Percentiles rank a stretch among this genome's conserved stretches.
Conservation (phyloP, 495 filamentous ascomycete species). For the Xylaria telfairii region DNA sequence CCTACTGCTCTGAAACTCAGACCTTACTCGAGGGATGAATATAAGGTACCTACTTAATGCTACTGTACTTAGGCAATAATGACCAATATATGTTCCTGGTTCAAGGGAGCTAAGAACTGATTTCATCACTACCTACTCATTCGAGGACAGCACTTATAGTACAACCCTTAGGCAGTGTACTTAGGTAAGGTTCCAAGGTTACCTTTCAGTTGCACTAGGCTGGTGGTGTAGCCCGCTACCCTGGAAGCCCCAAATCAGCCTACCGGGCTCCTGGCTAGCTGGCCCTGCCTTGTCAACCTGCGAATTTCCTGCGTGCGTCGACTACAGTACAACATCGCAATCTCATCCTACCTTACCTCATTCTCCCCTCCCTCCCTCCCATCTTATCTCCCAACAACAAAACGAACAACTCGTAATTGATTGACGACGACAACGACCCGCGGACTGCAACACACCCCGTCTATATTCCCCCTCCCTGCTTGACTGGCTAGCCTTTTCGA, state of each 20-base stretch:
- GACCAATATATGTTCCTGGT: too few species aligned
- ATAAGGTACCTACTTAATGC: too few species aligned
- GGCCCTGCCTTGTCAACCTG: background rate
- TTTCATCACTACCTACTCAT: background rate
- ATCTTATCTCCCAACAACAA: slow-evolving; percentile 1
- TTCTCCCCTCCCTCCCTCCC: background rate
- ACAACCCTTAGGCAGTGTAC: background rate
- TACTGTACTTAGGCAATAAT: too few species aligned
- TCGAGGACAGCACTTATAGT: background rate
- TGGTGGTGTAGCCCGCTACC: too few species aligned
- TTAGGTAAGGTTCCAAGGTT: too few species aligned
- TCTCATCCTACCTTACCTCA: slow-evolving; percentile 1
- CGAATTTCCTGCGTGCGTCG: background rate
- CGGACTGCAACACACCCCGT: background rate
- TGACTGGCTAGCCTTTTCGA: background rate
- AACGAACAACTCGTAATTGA: slow-evolving; percentile 9
- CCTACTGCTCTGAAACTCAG: too few species aligned
- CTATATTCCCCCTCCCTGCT: background rate
- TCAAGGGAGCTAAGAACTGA: slow-evolving; percentile 13
- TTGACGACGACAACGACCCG: slow-evolving; percentile 6
- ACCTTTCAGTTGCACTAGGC: too few species aligned
- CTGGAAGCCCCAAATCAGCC: background rate
- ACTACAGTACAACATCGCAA: slow-evolving; percentile 1
- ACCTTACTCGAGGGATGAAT: too few species aligned
- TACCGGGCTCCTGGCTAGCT: background rate